Percentiles rank a stretch among this genome's conserved stretches.
phyloP scores from a whole-genome alignment of 371 early-diverging fungal species.

The Parasitella parasitica region DNA sequence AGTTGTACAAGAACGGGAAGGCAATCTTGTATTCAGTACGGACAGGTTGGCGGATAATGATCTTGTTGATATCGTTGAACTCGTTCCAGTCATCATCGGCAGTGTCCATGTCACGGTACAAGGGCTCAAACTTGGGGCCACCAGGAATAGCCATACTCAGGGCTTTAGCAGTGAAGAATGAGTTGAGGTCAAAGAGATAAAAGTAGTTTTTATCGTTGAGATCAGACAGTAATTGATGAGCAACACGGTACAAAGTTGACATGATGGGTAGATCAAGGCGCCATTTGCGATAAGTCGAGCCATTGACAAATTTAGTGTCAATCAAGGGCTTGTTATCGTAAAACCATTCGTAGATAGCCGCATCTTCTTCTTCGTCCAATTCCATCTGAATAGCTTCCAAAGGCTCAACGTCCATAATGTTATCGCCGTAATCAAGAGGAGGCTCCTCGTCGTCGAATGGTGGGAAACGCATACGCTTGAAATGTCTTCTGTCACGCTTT shows the following conservation, averaged over 20 bases:
- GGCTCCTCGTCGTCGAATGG: constrained; percentile 99
- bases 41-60: constrained; percentile 96
- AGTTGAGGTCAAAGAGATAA: constrained; percentile 92
- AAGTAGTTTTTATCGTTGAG: constrained; percentile 94
- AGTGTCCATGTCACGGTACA: constrained; percentile 92
- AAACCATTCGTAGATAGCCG: constrained; percentile 92
- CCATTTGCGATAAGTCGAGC: constrained; percentile 91
- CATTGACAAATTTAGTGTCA: constrained; percentile 86
- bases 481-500: constrained; percentile 96
- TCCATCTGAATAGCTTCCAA: constrained; percentile 98
- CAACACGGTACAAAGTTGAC: constrained; percentile 92
- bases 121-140: constrained; percentile 97
- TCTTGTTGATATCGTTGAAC: constrained; percentile 99
- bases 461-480: constrained; percentile 98
- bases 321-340: constrained; percentile 95
- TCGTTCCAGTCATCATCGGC: constrained; percentile 99
- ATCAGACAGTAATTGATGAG: constrained; percentile 92
- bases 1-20: constrained; percentile 97
- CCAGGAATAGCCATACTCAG: constrained; percentile 99
- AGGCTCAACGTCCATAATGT: constrained; percentile 95
- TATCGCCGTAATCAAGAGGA: constrained; percentile 97
- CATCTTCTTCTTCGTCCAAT: constrained; percentile 94
- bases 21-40: constrained; percentile 99
- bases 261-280: constrained; percentile 90
- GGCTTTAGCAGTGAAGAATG: constrained; percentile 97